These are phyloP conservation scores for Fusarium albidum DNA, from an alignment of 2,329 filamentous ascomycete genomes.

Conservation along the genomic window DNA sequence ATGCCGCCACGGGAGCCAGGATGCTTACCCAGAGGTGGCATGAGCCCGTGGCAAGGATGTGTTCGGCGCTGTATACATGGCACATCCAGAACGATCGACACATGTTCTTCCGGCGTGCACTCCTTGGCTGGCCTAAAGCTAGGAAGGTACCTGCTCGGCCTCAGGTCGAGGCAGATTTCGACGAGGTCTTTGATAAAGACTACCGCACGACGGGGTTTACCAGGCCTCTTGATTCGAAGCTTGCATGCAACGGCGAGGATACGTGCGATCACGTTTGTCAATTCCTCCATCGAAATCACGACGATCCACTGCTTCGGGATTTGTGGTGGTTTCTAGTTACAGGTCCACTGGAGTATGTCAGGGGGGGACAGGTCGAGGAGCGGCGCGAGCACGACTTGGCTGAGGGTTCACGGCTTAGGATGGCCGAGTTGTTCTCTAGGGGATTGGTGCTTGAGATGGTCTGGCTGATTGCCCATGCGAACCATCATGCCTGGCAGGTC, in stretches of 20 bases:
- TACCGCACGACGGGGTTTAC: conserved; percentile 40
- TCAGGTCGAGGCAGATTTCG: conserved; percentile 42
- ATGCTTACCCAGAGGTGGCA: conserved; percentile 44
- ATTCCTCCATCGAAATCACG: conserved; percentile 1
- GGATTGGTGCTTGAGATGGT: conserved; percentile 35
- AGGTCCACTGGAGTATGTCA: conserved; percentile 28
- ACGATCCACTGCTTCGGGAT: conserved; percentile 28
- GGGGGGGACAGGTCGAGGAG: conserved; percentile 24
- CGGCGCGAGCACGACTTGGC: conserved; percentile 11
- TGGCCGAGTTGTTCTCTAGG: conserved; percentile 35
- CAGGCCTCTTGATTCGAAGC: conserved; percentile 27
- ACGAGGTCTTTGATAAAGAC: conserved; percentile 42
- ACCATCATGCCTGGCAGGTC: conserved; percentile 42
- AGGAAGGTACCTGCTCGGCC: conserved; percentile 37
- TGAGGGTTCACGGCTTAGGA: conserved; percentile 30
- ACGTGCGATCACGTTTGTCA: conserved; percentile 27
- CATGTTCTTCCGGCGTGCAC: conserved; percentile 43
- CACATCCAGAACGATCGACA: conserved; percentile 45
- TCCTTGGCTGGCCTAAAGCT: conserved; percentile 42
- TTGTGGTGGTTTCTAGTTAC: conserved; percentile 32
- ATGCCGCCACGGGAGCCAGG: conserved; percentile 36
- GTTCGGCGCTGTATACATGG: conserved; percentile 43
- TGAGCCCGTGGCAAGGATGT: conserved; percentile 44
- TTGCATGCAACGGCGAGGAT: conserved; percentile 27
- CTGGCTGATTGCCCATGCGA: conserved; percentile 36